Evolutionary conservation across 768 basidiomycete species (phyloP).

Genomic region (Gloeopeniophorella convolvens): DNA sequence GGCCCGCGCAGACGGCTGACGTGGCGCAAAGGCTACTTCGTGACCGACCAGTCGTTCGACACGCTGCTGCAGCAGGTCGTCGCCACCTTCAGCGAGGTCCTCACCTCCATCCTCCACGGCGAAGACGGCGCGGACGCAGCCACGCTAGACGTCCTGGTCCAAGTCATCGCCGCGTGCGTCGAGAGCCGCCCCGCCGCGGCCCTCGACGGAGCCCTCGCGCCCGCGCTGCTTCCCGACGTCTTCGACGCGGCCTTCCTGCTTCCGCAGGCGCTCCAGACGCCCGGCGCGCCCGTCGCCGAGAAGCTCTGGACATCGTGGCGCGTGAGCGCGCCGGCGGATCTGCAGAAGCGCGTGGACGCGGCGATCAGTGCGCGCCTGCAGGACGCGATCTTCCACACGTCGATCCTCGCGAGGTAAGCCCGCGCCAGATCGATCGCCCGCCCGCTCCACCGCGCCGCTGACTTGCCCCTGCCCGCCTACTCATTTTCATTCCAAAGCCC

Average conservation of each 20-base stretch:
- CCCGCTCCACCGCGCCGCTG: too few species aligned
- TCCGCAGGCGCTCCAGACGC: constrained; percentile 28
- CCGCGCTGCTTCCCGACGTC: constrained; percentile 35
- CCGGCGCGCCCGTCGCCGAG: constrained; percentile 19
- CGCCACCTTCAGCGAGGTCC: constrained; percentile 16
- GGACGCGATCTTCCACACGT: constrained; percentile 35
- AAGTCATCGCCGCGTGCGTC: constrained; percentile 12
- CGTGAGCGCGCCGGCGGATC: constrained; percentile 21
- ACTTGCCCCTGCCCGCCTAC: too few species aligned
- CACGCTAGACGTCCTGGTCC: constrained; percentile 1
- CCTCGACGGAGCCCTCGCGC: neutral
- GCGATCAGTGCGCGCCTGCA: constrained; percentile 39
- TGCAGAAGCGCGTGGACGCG: constrained; percentile 25
- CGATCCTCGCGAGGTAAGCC: constrained; percentile 30
- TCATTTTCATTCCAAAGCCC: constrained; percentile 24
- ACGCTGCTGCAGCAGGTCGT: constrained; percentile 24
- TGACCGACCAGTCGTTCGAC: constrained; percentile 29
- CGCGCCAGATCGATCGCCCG: too few species aligned
- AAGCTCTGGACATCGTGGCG: constrained; percentile 30
- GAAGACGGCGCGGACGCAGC: constrained; percentile 1
- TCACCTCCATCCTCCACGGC: constrained; percentile 9
- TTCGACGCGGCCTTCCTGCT: constrained; percentile 46
- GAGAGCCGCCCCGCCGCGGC: neutral
- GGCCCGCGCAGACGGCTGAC: constrained; percentile 8
- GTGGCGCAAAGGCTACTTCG: constrained; percentile 25